phyloP scores from a whole-genome alignment of 192 early-diverging fungal genomes.

The Podila epigama region DNA sequence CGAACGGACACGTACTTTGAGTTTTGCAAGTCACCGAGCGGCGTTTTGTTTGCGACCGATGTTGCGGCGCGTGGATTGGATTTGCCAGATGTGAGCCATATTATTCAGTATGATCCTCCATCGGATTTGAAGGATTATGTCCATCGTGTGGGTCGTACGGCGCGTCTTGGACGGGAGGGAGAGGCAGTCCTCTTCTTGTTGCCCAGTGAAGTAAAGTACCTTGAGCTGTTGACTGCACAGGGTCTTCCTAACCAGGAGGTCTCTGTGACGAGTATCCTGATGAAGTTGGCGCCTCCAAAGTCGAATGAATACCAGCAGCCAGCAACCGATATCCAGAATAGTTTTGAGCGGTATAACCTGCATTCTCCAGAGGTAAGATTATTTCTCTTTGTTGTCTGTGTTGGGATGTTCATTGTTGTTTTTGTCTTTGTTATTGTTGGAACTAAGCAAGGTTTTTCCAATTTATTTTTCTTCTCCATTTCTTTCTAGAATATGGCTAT shows the following conservation, averaged over 20 bases:
- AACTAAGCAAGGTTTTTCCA: conserved; percentile 1
- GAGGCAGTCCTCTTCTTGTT: conserved; percentile 86
- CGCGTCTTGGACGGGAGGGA: conserved; percentile 90
- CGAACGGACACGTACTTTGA: conserved; percentile 79
- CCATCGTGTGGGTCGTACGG: conserved; percentile 97
- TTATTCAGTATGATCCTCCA: conserved; percentile 98
- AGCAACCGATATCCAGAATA: conserved; percentile 60
- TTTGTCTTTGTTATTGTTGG: conserved; percentile 1
- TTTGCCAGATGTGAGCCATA: conserved; percentile 88
- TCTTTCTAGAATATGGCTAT: conserved; percentile 59
- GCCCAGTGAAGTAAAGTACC: conserved; percentile 86
- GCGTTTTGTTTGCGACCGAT: conserved; percentile 94
- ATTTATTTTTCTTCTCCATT: conserved; percentile 15
- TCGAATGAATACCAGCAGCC: conserved; percentile 56
- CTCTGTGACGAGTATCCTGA: conserved; percentile 68
- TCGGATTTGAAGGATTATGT: conserved; percentile 95
- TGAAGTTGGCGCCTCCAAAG: conserved; percentile 62
- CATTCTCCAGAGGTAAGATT: conserved; percentile 62
- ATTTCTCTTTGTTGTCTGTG: not conserved
- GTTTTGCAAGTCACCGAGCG: conserved; percentile 69
- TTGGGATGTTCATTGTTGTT: not conserved
- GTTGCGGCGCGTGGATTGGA: conserved; percentile 98
- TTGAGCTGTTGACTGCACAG: conserved; percentile 70
- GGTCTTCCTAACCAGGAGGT: conserved; percentile 60
- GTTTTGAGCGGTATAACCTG: conserved; percentile 78